Percentiles rank a stretch among this genome's conserved stretches.
Evolutionary conservation across 2,329 filamentous ascomycete genomes (phyloP).

Genomic region (Chrysoporthe puriensis): DNA sequence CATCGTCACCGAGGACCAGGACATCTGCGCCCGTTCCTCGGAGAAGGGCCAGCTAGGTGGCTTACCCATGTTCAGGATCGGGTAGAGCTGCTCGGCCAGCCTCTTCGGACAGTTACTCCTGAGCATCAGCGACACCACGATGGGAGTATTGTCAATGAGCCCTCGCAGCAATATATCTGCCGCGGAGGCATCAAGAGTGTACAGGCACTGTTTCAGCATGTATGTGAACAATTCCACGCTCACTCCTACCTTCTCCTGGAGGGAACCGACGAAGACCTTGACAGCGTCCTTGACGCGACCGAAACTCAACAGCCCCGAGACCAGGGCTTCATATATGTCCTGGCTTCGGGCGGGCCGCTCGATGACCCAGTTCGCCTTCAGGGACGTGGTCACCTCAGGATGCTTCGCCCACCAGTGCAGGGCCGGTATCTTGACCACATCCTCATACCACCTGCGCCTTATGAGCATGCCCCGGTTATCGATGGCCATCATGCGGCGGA

Average conservation of each 20-base stretch:
- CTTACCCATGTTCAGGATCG: constrained; percentile 26
- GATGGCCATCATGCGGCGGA: constrained; percentile 50
- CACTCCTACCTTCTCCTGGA: constrained; percentile 42
- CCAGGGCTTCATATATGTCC: constrained; percentile 48
- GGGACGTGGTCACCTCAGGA: constrained; percentile 31
- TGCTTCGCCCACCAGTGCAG: constrained; percentile 38
- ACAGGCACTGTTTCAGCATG: constrained; percentile 48
- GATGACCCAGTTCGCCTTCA: constrained; percentile 42
- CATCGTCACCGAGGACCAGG: constrained; percentile 18
- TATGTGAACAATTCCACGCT: constrained; percentile 40
- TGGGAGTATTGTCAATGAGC: constrained; percentile 34
- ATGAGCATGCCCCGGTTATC: constrained; percentile 47
- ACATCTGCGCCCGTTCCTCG: constrained; percentile 19
- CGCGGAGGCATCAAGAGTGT: constrained; percentile 41
- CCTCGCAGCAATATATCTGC: constrained; percentile 42
- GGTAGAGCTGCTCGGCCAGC: constrained; percentile 27
- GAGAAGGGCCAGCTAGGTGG: constrained; percentile 26
- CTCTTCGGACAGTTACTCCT: constrained; percentile 26
- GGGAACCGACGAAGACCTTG: constrained; percentile 44
- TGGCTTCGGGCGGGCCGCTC: constrained; percentile 45
- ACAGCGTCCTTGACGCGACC: constrained; percentile 49
- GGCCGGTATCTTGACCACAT: constrained; percentile 35
- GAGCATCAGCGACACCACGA: constrained; percentile 30
- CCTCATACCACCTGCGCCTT: constrained; percentile 39
- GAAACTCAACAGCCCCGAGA: constrained; percentile 54